Evolutionary conservation across 768 basidiomycete genomes (phyloP), one percentile per base, ranked within the genome.

Genomic region (Leucogyrophana mollusca): DNA sequence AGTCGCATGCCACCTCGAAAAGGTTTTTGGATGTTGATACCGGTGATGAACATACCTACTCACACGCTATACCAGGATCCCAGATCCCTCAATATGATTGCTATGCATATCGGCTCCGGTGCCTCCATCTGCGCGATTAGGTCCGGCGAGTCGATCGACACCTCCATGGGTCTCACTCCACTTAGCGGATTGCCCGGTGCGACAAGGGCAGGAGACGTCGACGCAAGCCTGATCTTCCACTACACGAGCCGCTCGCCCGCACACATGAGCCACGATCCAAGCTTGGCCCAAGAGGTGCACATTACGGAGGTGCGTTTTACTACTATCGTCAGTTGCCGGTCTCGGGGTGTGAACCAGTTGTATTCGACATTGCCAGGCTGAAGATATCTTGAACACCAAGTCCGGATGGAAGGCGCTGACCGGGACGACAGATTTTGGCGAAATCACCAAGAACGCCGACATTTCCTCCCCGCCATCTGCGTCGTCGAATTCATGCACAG

Each of bases 91-190:
- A 91, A 85, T 60, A 73, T 94, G 41, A 90, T 95, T 47, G 74
- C 90, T 13, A 73, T 91, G 23, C 94, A 95, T 63, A 79, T 95
- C 45, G 93, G 93, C 4, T 90, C 89, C n/a, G 94, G 94, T 11
- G 93, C 92, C 0, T 90, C 86, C 11, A 80, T 77, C 11, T 93
- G 90, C 62, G 82, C 82, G 14, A 85, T 95, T 61, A 73, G 74
- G 40, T 59, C 72, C 32, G 94, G 94, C 17, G 68, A 76, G 49
- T 90, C 87, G 17, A 73, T 85, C 52, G 90, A 95, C 64, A 94
- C 91, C 1, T 85, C 81, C 30, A 96, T 96, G 94, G 93, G 92
- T 3, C 77, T 96, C 30, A 94, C 94, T 1, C 93, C 92, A 3
- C 66, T 93, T n/a, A 82, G 82, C 45, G 92, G 92, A 2, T 71